These are phyloP conservation scores for Priceomyces carsonii DNA, from an alignment of 805 yeast species.

Conservation along the genomic window DNA sequence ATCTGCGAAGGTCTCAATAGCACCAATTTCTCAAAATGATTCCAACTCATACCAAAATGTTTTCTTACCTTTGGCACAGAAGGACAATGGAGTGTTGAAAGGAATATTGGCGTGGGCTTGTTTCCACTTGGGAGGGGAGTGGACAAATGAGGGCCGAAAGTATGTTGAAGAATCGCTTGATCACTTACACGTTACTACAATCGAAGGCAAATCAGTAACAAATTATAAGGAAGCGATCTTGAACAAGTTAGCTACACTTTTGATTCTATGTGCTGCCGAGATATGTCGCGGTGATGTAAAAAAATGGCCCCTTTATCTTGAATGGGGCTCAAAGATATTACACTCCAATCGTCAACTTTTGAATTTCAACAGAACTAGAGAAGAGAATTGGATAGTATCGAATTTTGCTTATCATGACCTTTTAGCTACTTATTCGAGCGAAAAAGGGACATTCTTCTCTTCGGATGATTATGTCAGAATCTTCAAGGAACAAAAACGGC, in stretches of 20 bases:
- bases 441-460: conserved; percentile 66
- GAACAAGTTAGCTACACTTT: conserved; percentile 59
- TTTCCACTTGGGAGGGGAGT: conserved; percentile 47
- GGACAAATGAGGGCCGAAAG: conserved; percentile 49
- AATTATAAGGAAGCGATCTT: conserved; percentile 35
- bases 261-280: conserved; percentile 76
- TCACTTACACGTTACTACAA: conserved; percentile 35
- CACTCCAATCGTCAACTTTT: conserved; percentile 64
- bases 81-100: conserved; percentile 50
- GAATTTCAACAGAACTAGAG: conserved; percentile 50
- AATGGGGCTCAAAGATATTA: conserved; percentile 65
- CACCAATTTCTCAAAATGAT: conserved; percentile 43
- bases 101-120: conserved; percentile 59
- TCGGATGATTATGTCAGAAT: conserved; percentile 58
- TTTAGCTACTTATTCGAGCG: conserved; percentile 58
- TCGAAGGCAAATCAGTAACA: conserved; percentile 15
- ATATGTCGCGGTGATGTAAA: conserved; percentile 80
- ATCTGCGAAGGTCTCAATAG: conserved; percentile 44
- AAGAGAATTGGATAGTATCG: conserved; percentile 70
- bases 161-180: conserved; percentile 50
- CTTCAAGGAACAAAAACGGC: conserved; percentile 36
- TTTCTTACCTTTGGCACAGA: conserved; percentile 56
- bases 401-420: conserved; percentile 83
- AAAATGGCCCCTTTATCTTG: conserved; percentile 69
- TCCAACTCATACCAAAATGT: conserved; percentile 54